Conservation (phyloP, 345 rosid genomes). For the Lepidium aucheri region DNA sequence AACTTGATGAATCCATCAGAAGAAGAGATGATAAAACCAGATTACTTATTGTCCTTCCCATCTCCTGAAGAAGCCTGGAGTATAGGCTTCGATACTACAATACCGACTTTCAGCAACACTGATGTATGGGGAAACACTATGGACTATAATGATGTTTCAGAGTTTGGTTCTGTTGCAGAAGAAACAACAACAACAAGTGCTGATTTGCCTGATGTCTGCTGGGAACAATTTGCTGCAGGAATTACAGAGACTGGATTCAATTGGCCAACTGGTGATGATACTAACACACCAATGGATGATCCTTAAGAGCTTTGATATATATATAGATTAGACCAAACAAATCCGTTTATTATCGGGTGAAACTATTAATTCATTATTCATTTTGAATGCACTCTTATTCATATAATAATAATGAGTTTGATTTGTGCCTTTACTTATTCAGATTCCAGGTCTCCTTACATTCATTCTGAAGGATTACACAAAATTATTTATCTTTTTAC, state of each 20-base stretch:
- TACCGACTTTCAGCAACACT: constrained; percentile 41
- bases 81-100: constrained; percentile 44
- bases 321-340: background rate
- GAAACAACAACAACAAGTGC: constrained; percentile 10
- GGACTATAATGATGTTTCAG: constrained; percentile 40
- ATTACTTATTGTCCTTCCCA: constrained; percentile 49
- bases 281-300: background rate
- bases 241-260: constrained; percentile 32
- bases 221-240: constrained; percentile 54
- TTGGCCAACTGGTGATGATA: constrained; percentile 45
- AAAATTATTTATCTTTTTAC: background rate
- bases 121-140: constrained; percentile 42
- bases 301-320: background rate
- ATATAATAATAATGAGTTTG: background rate
- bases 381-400: constrained; percentile 20
- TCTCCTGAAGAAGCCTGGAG: constrained; percentile 48
- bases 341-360: constrained; percentile 12
- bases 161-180: constrained; percentile 31
- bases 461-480: background rate
- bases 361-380: constrained; percentile 19
- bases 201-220: constrained; percentile 50
- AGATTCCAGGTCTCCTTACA: background rate
- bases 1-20: constrained; percentile 25
- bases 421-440: constrained; percentile 3
- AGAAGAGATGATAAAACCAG: constrained; percentile 35